Percentiles rank a stretch among this genome's conserved stretches.
Evolutionary conservation across 2,329 filamentous ascomycete species (phyloP).

Genomic region (Cytospora piceicola): DNA sequence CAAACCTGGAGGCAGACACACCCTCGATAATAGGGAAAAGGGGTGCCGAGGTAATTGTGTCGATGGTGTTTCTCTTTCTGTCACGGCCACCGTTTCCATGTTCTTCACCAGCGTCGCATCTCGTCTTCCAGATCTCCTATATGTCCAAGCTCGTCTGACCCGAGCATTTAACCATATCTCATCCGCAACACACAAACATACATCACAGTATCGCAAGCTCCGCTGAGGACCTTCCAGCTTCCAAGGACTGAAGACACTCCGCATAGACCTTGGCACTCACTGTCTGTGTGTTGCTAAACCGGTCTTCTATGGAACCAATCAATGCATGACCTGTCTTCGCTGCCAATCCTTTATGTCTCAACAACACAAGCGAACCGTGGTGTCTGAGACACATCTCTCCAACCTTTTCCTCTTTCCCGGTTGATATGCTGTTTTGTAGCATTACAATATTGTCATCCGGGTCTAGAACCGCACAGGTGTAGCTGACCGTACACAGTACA

Average conservation of each 20-base stretch:
- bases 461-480: background rate
- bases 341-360: background rate
- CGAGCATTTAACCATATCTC: background rate
- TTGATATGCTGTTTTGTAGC: background rate
- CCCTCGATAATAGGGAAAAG: no score
- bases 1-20: background rate
- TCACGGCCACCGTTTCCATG: background rate
- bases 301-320: background rate
- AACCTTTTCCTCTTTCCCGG: background rate
- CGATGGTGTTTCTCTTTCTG: background rate
- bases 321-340: background rate
- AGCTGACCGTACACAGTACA: background rate
- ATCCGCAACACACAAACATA: background rate
- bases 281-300: background rate
- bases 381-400: background rate
- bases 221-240: background rate
- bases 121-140: background rate
- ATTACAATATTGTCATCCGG: background rate
- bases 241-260: background rate
- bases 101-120: background rate
- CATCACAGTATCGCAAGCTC: background rate
- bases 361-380: background rate
- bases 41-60: background rate
- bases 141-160: no score
- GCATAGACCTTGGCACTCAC: background rate